Percentiles rank a stretch among this genome's conserved stretches.
phyloP scores from a whole-genome alignment of 1,284 basidiomycete species.

The Austroboletus niveus region DNA sequence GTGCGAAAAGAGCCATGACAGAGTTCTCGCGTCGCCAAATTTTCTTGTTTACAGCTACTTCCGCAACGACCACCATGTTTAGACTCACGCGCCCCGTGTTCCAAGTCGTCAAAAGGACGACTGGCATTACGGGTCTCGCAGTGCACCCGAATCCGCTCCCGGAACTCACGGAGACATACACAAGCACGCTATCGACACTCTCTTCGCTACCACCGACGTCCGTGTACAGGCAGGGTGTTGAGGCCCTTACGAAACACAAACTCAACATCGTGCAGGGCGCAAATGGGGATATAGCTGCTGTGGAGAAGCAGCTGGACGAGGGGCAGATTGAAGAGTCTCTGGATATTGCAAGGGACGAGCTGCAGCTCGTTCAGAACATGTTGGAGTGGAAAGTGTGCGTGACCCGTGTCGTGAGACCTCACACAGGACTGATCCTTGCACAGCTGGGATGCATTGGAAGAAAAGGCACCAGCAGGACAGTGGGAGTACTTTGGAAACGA shows the following conservation, averaged over 20 bases:
- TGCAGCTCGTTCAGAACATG: constrained; percentile 80
- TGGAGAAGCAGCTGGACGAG: constrained; percentile 73
- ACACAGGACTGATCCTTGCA: constrained; percentile 5
- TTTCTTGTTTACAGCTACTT: constrained; percentile 3
- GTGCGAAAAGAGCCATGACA: constrained; percentile 42
- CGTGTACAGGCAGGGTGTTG: constrained; percentile 89
- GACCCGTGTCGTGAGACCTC: constrained; percentile 2
- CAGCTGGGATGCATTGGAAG: constrained; percentile 87
- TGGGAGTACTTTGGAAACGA: constrained; percentile 78
- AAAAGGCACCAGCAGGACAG: constrained; percentile 77
- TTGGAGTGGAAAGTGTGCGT: constrained; percentile 95
- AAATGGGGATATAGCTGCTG: constrained; percentile 61
- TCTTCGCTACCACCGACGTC: constrained; percentile 73
- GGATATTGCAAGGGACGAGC: constrained; percentile 82
- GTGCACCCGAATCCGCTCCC: constrained; percentile 82
- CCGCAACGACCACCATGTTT: constrained; percentile 55
- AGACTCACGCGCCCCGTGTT: constrained; percentile 74
- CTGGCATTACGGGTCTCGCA: constrained; percentile 73
- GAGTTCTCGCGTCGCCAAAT: background rate
- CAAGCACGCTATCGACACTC: constrained; percentile 75
- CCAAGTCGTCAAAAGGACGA: constrained; percentile 68
- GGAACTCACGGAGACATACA: constrained; percentile 74
- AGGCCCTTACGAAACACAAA: constrained; percentile 84
- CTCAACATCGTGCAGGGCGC: constrained; percentile 72
- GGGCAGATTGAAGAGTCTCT: constrained; percentile 85